phyloP scores from a whole-genome alignment of 768 basidiomycete genomes.

The Rhodotorula babjevae region DNA sequence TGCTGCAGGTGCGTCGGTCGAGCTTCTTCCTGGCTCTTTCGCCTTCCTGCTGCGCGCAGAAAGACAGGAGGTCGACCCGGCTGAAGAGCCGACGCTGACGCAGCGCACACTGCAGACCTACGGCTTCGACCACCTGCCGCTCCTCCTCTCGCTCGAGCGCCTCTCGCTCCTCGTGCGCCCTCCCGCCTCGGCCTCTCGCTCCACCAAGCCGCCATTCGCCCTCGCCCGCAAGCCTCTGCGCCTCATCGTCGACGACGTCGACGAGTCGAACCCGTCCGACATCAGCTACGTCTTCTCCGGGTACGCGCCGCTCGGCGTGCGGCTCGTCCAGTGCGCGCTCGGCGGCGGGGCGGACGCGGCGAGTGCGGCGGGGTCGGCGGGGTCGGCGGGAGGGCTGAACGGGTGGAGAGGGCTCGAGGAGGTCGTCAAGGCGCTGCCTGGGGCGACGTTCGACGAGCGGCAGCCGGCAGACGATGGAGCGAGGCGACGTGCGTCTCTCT shows the following conservation, averaged over 20 bases:
- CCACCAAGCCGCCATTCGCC: conserved; percentile 66
- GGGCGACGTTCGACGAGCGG: conserved; percentile 73
- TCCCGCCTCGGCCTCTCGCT: conserved; percentile 46
- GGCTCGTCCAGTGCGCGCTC: conserved; percentile 78
- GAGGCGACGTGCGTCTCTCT: neutral
- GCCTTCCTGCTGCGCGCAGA: no score
- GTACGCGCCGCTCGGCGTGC: conserved; percentile 86
- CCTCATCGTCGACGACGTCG: conserved; percentile 83
- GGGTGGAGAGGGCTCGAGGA: conserved; percentile 99
- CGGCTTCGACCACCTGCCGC: conserved; percentile 58
- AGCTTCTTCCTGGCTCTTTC: neutral
- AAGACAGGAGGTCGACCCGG: no score
- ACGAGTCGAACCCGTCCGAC: conserved; percentile 66
- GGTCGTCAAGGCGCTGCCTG: conserved; percentile 71
- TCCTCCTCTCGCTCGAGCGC: conserved; percentile 48
- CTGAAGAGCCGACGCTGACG: neutral
- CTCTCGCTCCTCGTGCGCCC: conserved; percentile 58
- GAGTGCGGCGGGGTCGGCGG: conserved; percentile 52
- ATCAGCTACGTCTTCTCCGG: conserved; percentile 95
- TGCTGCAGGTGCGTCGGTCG: conserved; percentile 65
- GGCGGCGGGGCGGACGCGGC: conserved; percentile 4
- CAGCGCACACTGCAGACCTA: conserved; percentile 61
- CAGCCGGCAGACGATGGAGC: conserved; percentile 44
- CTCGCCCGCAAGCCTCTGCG: conserved; percentile 74
- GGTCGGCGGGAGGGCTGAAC: conserved; percentile 60